A percentile compares a stretch with the other conserved stretches of the same genome.
Evolutionary conservation across 768 basidiomycete species (phyloP).

Genomic region (Dacryopinax primogenitus): DNA sequence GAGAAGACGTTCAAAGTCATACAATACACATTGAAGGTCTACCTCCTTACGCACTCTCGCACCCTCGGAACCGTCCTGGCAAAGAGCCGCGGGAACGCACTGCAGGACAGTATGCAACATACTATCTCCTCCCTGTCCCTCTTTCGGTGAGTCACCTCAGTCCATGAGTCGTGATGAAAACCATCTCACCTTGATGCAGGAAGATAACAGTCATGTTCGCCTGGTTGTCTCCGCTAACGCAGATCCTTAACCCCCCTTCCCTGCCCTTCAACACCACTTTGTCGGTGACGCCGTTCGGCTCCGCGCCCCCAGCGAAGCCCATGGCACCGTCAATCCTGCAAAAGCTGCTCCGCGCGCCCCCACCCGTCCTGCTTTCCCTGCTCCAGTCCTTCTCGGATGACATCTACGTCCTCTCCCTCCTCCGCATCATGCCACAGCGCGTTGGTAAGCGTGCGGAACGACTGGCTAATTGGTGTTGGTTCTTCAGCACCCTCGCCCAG

Average conservation of each 20-base stretch:
- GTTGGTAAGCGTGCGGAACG: slow-evolving; percentile 56
- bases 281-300: slow-evolving; percentile 22
- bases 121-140: slow-evolving; percentile 60
- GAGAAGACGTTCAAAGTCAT: slow-evolving; percentile 45
- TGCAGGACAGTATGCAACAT: slow-evolving; percentile 50
- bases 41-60: slow-evolving; percentile 48
- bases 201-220: slow-evolving; percentile 73
- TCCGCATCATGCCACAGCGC: slow-evolving; percentile 55
- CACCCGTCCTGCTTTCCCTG: slow-evolving; percentile 51
- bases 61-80: slow-evolving; percentile 7
- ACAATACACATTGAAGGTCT: slow-evolving; percentile 68
- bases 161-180: neutral
- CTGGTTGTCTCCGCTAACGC: slow-evolving; percentile 65
- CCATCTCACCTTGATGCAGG: slow-evolving; percentile 30
- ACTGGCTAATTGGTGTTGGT: slow-evolving; percentile 80
- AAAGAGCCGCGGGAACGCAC: slow-evolving; percentile 31
- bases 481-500: slow-evolving; percentile 62
- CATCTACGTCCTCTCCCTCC: slow-evolving; percentile 53
- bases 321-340: slow-evolving; percentile 37
- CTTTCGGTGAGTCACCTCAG: slow-evolving; percentile 41
- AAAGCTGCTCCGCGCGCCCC: slow-evolving; percentile 63
- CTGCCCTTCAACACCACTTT: slow-evolving; percentile 41
- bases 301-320: slow-evolving; percentile 3
- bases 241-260: slow-evolving; percentile 56
- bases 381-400: slow-evolving; percentile 64